Evolutionary conservation across 176 grass and related monocot genomes (phyloP), one percentile per base, ranked within the genome.

Genomic region (Musa schizocarpa): DNA sequence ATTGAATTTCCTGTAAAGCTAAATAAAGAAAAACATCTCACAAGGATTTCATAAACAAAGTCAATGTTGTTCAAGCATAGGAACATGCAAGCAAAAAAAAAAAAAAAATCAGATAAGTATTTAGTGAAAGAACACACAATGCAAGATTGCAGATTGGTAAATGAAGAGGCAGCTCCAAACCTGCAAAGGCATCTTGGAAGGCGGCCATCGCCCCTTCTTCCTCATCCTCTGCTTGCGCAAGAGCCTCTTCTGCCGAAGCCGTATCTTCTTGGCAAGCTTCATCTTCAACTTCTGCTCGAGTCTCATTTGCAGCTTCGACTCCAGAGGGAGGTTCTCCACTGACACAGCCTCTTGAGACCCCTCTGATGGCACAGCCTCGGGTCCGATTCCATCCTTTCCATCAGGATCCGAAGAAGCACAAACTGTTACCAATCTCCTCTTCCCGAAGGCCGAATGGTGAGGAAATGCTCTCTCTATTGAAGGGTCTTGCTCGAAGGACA

Each of bases 161-260:
- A 75, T 48, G 13, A 43, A 57, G 14, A 43, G 25, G 55, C 2
- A 64, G 16, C n/a, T 51, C 29, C 34, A 72, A 24, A 65, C 27
- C 34, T 23, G 16, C 17, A 76, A 43, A 14, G 19, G 58, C 3
- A 89, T 86, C 81, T 93, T 93, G 13, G 94, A 88, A 0, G 88
- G 84, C 7, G 88, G 84, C 94, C 94, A 93, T 69, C 88, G 80
- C 19, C 94, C 94, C 73, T 87, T 91, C 86, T 93, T 98, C 85
- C 94, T 93, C 68, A 98, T 73, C 56, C 24, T 58, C 77, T 86
- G 87, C 90, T 97, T 97, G 8, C 86, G 86, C 52, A 97, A 69
- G 34, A 97, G 90, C 48, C 88, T 80, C 74, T 70, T 82, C 50
- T 84, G 87, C 59, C 94, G 82, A 74, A 81, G 82, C 78, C 90